Evolutionary conservation across 179 eudicot genomes (phyloP), one percentile per base, ranked within the genome.

Genomic region (Silene coronaria): DNA sequence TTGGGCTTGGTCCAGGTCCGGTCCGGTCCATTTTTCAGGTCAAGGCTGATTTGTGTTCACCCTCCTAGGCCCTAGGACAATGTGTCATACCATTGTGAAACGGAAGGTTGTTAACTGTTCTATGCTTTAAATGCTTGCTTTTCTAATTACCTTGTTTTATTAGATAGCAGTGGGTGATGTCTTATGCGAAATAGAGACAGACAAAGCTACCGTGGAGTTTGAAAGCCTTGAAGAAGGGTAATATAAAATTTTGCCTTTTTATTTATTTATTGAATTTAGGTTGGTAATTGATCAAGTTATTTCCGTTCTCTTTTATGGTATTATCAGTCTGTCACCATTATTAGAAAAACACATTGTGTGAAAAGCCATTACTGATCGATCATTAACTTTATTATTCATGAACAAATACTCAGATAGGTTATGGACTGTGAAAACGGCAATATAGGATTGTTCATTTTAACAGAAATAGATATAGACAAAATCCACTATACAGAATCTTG

Each of bases 221-320:
- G 97, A 93, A 84, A 83, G 93, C 85, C 93, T 93, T 81, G 98
- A 91, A 82, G 98, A 91, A 81, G 97, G 98, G 98, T 94, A 94
- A 85, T 70, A 1, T 81, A 26, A 53, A 55, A 1, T 55, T 51
- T 12, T 26, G 30, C 0, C 9, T 22, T 45, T 55, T 67, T 64
- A 16, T 28, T 14, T 4, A 13, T 28, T 30, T 28, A 4, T 23
- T 69, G 59, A 21, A 22, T 69, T 45, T 32, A 17, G 42, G 68
- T 64, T 64, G 38, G 30, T 64, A 32, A 34, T 64, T 64, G 38
- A 28, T 30, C 9, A 30, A 30, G 68, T 30, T 27, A 42, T 9
- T 64, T 34, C 58, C 14, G 16, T 64, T 64, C 21, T 12, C 17
- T 64, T 64, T 2, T 64, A 64, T 16, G 42, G 32, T 26, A 19